Percentiles rank a stretch among this genome's conserved stretches.
These are phyloP conservation scores for Sporothrix inflata DNA, from an alignment of 2,329 filamentous ascomycete species.

Conservation along the genomic window DNA sequence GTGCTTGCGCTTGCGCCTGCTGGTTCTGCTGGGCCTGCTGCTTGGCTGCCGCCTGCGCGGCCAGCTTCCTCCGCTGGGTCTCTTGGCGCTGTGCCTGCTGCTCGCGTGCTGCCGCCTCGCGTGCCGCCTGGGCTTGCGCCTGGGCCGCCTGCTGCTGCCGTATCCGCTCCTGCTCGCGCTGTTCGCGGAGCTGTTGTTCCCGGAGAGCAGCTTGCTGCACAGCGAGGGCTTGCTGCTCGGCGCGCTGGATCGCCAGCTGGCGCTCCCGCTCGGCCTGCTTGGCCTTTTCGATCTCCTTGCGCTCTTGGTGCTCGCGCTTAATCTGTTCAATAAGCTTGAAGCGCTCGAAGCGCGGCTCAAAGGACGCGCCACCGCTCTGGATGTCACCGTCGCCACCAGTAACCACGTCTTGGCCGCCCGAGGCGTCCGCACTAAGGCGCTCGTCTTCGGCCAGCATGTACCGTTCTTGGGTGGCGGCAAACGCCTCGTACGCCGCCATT, in stretches of 20 bases:
- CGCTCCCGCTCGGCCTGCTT: conserved; percentile 64
- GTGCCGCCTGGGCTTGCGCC: conserved; percentile 41
- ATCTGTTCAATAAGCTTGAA: conserved; percentile 93
- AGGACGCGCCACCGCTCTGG: conserved; percentile 70
- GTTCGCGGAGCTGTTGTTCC: conserved; percentile 36
- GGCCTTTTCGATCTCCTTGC: conserved; percentile 74
- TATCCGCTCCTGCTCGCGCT: conserved; percentile 31
- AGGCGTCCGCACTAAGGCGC: conserved; percentile 65
- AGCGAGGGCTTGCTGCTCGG: conserved; percentile 50
- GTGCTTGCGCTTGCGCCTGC: conserved; percentile 37
- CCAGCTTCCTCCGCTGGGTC: conserved; percentile 38
- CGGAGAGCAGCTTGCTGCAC: conserved; percentile 29
- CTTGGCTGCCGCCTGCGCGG: conserved; percentile 36
- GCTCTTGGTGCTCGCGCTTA: conserved; percentile 74
- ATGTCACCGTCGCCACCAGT: conserved; percentile 72
- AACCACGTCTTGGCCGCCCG: conserved; percentile 59
- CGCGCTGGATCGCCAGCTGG: conserved; percentile 54
- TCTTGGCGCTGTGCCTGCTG: conserved; percentile 45
- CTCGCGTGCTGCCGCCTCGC: conserved; percentile 47
- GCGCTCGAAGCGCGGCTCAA: conserved; percentile 83
- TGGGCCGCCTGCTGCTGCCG: conserved; percentile 34
- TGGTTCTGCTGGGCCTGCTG: conserved; percentile 46
- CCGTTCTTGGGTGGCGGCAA: conserved; percentile 84
- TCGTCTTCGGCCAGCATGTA: conserved; percentile 95
- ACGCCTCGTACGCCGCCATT: conserved; percentile 90